phyloP scores from a whole-genome alignment of 2,329 filamentous ascomycete species.

The Proliferodiscus dingleyae region DNA sequence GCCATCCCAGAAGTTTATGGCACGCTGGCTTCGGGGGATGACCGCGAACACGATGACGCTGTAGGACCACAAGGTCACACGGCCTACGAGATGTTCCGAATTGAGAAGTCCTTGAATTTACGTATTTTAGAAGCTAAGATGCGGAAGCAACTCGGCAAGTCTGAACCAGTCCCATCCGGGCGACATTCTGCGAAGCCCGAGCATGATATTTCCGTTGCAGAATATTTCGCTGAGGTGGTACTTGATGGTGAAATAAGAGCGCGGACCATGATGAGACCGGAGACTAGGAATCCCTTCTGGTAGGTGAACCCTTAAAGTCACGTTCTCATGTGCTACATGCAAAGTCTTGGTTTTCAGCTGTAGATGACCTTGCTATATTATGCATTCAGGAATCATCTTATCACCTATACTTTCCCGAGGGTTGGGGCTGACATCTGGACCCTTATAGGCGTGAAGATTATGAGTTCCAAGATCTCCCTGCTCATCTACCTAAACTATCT shows the following conservation, averaged over 20 bases:
- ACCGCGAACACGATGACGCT: constrained; percentile 15
- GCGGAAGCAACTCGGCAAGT: constrained; percentile 23
- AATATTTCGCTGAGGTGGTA: constrained; percentile 75
- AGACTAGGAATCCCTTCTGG: constrained; percentile 72
- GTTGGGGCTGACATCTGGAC: no score
- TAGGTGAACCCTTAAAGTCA: constrained; percentile 28
- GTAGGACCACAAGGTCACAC: constrained; percentile 7
- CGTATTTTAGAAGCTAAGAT: constrained; percentile 60
- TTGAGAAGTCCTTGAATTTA: constrained; percentile 56
- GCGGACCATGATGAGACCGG: constrained; percentile 66
- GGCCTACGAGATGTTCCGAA: constrained; percentile 49
- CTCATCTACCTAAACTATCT: constrained; percentile 62
- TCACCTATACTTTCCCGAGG: no score
- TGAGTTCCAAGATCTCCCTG: constrained; percentile 69
- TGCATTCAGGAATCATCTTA: no score
- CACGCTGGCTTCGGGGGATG: constrained; percentile 14
- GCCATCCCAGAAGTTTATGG: constrained; percentile 86
- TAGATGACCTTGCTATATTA: no score
- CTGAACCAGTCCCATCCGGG: constrained; percentile 25
- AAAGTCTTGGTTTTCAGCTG: background rate
- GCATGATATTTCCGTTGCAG: constrained; percentile 50
- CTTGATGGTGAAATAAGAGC: constrained; percentile 75
- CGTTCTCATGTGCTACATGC: background rate
- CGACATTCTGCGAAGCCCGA: constrained; percentile 29
- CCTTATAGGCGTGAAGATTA: constrained; percentile 59